phyloP scores from a whole-genome alignment of 2,329 filamentous ascomycete genomes.

The Sphaerostilbella broomeana region DNA sequence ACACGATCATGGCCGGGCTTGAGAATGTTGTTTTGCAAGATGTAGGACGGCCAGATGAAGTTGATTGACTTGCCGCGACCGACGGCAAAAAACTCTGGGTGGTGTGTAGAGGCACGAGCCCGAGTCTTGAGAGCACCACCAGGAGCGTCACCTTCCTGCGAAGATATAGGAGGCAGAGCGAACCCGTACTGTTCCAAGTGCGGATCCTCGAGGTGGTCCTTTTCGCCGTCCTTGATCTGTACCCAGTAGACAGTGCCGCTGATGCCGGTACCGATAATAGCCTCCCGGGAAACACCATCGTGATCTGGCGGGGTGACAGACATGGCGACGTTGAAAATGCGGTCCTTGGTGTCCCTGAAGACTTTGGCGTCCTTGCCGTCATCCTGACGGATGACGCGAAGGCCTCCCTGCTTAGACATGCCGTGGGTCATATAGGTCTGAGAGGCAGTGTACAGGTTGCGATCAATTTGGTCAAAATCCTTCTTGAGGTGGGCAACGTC shows the following conservation, averaged over 20 bases:
- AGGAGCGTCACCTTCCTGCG: conserved; percentile 82
- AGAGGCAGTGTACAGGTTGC: conserved; percentile 83
- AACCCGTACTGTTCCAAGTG: conserved; percentile 81
- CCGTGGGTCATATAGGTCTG: conserved; percentile 91
- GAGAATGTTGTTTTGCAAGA: conserved; percentile 57
- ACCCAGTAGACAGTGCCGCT: conserved; percentile 98
- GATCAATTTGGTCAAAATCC: conserved; percentile 94
- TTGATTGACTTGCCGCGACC: conserved; percentile 94
- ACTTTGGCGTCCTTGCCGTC: conserved; percentile 88
- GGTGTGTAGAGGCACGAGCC: conserved; percentile 79
- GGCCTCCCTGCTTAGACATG: conserved; percentile 84
- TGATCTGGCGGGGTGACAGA: conserved; percentile 59
- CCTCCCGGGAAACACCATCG: conserved; percentile 58
- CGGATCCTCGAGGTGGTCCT: conserved; percentile 71
- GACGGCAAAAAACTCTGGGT: conserved; percentile 91
- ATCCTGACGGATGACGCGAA: conserved; percentile 90
- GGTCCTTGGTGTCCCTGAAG: conserved; percentile 85
- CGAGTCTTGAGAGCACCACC: conserved; percentile 93
- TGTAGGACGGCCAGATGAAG: conserved; percentile 66
- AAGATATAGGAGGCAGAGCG: conserved; percentile 77
- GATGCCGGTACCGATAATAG: conserved; percentile 85
- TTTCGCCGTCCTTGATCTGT: conserved; percentile 66
- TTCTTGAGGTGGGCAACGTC: conserved; percentile 94
- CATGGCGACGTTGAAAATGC: conserved; percentile 88
- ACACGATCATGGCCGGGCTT: conserved; percentile 58